phyloP scores from a whole-genome alignment of 305 asterid species.

The Plantago lanceolata region DNA sequence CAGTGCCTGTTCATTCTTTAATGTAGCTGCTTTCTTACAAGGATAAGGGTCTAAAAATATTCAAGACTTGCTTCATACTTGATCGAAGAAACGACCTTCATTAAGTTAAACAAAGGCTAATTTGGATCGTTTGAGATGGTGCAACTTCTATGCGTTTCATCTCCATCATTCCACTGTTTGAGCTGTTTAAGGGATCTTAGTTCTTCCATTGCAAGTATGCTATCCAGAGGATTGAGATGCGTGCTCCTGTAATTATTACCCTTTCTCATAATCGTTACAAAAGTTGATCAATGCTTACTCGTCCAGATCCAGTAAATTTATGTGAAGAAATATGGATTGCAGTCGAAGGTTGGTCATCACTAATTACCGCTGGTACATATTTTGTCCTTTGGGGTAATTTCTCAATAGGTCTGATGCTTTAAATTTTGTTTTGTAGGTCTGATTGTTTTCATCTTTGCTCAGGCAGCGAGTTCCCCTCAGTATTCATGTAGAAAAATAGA shows the following conservation, averaged over 20 bases:
- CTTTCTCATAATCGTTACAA: slow-evolving; percentile 7
- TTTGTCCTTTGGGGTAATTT: background rate
- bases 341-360: background rate
- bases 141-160: slow-evolving; percentile 10
- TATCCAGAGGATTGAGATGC: slow-evolving; percentile 10
- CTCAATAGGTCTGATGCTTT: background rate
- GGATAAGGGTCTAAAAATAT: slow-evolving; percentile 26
- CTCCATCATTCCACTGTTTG: slow-evolving; percentile 9
- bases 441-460: background rate
- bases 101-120: slow-evolving; percentile 21
- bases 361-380: background rate
- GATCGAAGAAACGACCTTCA: slow-evolving; percentile 6
- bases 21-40: slow-evolving; percentile 29
- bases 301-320: slow-evolving; percentile 21
- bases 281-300: slow-evolving; percentile 16
- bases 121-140: slow-evolving; percentile 22
- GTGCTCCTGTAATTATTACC: slow-evolving; percentile 15
- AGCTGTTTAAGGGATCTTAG: background rate
- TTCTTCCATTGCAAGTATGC: background rate
- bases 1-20: slow-evolving; percentile 32
- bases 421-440: background rate
- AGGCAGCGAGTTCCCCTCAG: background rate
- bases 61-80: slow-evolving; percentile 8
- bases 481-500: background rate
- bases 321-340: background rate